Evolutionary conservation across 78 protist genomes (phyloP).

Genomic region (Bigelowiella natans): DNA sequence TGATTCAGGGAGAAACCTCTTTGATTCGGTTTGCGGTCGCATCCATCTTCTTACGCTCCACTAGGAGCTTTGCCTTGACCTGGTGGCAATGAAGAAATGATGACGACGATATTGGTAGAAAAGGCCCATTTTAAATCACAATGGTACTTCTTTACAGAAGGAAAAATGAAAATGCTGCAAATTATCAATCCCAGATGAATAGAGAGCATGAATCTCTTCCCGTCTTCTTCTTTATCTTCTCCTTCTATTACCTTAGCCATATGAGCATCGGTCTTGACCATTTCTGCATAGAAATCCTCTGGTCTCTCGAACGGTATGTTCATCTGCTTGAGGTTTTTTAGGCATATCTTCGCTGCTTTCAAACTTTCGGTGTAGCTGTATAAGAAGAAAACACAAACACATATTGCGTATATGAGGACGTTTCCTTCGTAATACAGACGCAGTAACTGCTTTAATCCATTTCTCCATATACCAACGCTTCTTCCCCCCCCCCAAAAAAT

Average conservation of each 20-base stretch:
- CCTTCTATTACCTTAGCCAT: background rate
- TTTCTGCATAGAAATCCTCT: slow-evolving; percentile 39
- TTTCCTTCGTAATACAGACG: too few species aligned
- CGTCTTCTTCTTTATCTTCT: background rate
- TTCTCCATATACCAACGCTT: too few species aligned
- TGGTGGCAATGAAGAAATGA: background rate
- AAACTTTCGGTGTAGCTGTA: background rate
- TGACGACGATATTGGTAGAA: background rate
- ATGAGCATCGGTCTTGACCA: slow-evolving; percentile 34
- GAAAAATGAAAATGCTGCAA: background rate
- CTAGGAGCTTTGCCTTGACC: background rate
- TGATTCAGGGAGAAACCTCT: too few species aligned
- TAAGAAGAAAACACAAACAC: background rate
- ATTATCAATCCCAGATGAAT: background rate
- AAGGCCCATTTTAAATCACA: background rate
- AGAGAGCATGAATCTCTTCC: background rate
- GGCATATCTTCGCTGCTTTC: background rate
- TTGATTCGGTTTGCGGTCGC: background rate
- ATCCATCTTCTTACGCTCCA: background rate
- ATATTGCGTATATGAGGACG: too few species aligned
- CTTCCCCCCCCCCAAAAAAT: too few species aligned
- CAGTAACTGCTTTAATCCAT: too few species aligned
- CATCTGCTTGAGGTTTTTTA: background rate
- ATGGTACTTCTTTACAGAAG: background rate
- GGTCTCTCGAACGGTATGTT: slow-evolving; percentile 31